Conservation (phyloP, 495 filamentous ascomycete species). For the Cenococcum geophilum region DNA sequence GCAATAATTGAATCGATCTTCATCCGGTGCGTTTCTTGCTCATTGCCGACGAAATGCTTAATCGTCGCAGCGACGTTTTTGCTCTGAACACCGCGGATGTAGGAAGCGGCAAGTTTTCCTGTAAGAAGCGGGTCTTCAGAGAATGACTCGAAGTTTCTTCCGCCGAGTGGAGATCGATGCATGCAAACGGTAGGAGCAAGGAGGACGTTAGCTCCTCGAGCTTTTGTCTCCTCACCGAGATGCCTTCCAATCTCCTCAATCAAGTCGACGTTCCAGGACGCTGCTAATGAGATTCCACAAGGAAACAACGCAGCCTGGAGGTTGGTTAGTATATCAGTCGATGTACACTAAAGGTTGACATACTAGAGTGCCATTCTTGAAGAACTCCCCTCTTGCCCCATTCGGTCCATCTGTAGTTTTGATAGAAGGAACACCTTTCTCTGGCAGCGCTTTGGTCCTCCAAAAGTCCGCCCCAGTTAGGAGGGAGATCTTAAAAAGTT, state of each 20-base stretch:
- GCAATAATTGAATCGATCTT: constrained; percentile 25
- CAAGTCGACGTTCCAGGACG: constrained; percentile 32
- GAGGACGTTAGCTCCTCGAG: constrained; percentile 31
- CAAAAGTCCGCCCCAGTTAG: constrained; percentile 41
- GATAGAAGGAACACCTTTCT: constrained; percentile 32
- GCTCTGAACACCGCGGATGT: constrained; percentile 32
- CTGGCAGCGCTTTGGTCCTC: constrained; percentile 28
- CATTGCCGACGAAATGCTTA: constrained; percentile 35
- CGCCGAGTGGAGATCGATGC: constrained; percentile 34
- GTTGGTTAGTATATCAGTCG: constrained; percentile 1
- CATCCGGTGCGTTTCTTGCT: constrained; percentile 31
- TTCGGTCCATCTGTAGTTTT: constrained; percentile 36
- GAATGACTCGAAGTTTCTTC: constrained; percentile 36
- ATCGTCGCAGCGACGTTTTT: constrained; percentile 32
- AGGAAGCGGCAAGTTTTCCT: constrained; percentile 32
- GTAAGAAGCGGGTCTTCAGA: constrained; percentile 33
- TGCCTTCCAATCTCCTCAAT: constrained; percentile 31
- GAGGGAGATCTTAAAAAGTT: constrained; percentile 46
- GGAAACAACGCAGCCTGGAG: constrained; percentile 32
- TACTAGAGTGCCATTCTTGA: constrained; percentile 58
- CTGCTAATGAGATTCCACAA: constrained; percentile 32
- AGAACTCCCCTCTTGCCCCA: constrained; percentile 44
- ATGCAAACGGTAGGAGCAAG: constrained; percentile 35
- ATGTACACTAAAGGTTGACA: constrained; percentile 15
- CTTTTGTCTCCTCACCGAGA: constrained; percentile 32